Evolutionary conservation across 1,284 basidiomycete species (phyloP), one percentile per base, ranked within the genome.

Genomic region (Ganoderma lingzhi): DNA sequence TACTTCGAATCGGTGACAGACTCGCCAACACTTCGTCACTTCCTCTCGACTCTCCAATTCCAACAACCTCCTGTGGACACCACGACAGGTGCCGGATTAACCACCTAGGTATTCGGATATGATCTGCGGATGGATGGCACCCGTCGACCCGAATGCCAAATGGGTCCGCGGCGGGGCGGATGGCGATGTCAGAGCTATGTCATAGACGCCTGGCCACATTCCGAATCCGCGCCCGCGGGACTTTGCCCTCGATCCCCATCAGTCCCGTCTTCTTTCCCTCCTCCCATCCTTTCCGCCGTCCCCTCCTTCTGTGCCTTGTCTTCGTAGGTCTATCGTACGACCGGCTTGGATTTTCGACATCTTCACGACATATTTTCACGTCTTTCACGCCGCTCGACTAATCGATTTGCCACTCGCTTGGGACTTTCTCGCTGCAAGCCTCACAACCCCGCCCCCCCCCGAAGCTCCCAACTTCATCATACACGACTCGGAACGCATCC

Each of bases 121-220:
- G 63, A 15, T 37, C 44, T 62, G 28, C 42, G 60, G 30, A 41
- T 48, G n/a, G 45, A 10, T 48, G 45, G n/a, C 23, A n/a, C 17
- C 6, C 14, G 19, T 32, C 12, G 14, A n/a, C 60, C 61, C 17
- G 45, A 17, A 48, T 48, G n/a, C 23, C 23, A 23, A 23, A 23
- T 23, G 23, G 19, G 45, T 48, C 62, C 64, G 65, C 62, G 65
- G 30, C 23, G 0, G 23, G 23, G 23, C 23, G 23, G 23, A 39
- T 58, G 48, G 67, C 63, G 39, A 62, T 67, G 66, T 60, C 55
- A 55, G 68, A 32, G 30, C 17, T 64, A 67, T 72, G 68, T 72
- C 70, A 69, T 69, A 63, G 61, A 67, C 70, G 70, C 66, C 48
- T 66, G 17, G 65, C 60, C 65, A 44, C 19, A 51, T 42, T 51